These are phyloP conservation scores for Rhizopogon vesiculosus DNA, from an alignment of 768 basidiomycete species.

Conservation along the genomic window DNA sequence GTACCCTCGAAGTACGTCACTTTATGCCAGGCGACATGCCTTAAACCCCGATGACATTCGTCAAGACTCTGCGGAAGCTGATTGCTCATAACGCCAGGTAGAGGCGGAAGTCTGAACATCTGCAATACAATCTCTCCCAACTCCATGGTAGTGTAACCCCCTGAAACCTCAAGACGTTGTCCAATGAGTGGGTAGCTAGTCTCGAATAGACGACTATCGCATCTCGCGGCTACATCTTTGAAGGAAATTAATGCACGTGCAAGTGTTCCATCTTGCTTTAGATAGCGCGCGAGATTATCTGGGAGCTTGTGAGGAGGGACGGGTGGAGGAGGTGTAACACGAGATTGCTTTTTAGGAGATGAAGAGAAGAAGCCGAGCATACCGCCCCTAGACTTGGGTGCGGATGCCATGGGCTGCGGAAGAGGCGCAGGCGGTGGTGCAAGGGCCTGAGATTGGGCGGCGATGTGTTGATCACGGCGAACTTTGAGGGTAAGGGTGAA, in stretches of 20 bases:
- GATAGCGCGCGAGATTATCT: constrained; percentile 77
- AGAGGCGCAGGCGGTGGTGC: constrained; percentile 42
- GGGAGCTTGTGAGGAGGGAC: constrained; percentile 41
- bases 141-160: constrained; percentile 59
- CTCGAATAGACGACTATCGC: constrained; percentile 83
- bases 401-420: constrained; percentile 38
- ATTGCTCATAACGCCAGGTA: constrained; percentile 75
- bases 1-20: constrained; percentile 90
- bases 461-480: constrained; percentile 80
- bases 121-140: constrained; percentile 88
- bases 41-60: constrained; percentile 83
- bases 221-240: constrained; percentile 78
- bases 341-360: constrained; percentile 67
- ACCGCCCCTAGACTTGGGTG: constrained; percentile 53
- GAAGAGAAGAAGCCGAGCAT: constrained; percentile 75
- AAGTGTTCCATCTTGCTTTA: constrained; percentile 83
- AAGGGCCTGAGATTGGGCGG: constrained; percentile 68
- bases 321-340: constrained; percentile 35
- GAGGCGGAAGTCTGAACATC: constrained; percentile 82
- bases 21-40: constrained; percentile 93
- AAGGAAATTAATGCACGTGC: constrained; percentile 87
- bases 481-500: constrained; percentile 90
- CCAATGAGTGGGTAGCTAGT: constrained; percentile 79
- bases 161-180: constrained; percentile 51
- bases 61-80: constrained; percentile 90